Base-by-base conservation (phyloP, 2,329 filamentous ascomycete genomes). In the Verticillium albo-atrum region DNA sequence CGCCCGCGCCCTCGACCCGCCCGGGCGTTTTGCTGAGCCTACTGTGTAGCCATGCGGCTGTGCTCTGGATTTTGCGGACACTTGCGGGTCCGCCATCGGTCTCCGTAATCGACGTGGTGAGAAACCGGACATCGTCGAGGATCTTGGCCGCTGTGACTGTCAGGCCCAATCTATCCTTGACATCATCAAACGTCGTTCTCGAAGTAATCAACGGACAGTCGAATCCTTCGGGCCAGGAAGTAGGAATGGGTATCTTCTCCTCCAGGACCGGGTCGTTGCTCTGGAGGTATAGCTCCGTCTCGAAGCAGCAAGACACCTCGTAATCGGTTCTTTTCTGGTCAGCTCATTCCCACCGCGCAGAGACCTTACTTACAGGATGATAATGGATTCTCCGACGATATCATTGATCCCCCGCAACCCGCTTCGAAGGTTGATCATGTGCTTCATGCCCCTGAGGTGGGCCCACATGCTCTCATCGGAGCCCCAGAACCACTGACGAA, bases 381-480 rank as follows among this genome's bases (percentile, higher is more conserved):
- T 55, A 50, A 60, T 63, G 1, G 42, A 61, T 27, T 63, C 67
- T 63, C 65, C 66, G 14, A 70, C 61, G 2, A 69, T 58, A 58
- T 71, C 67, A 50, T 64, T 62, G n/a, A 71, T 57, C 9, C 61
- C 65, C 6, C 62, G 32, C 15, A 71, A 56, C 26, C 71, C 70
- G 20, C 68, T 67, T 9, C 64, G 61, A 2, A 66, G 62, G 14
- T 58, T 56, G 9, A 72, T 61, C 63, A 72, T 70, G n/a, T 69
- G 66, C 57, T 63, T 65, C 35, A 72, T 65, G 9, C 71, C 71
- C 34, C 62, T 65, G 63, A 72, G 65, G 55, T 73, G 71, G 25
- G 68, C 67, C 50, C 68, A 60, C 62, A 71, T 70, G 54, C 64
- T 69, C 15, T 67, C 66, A 15, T 72, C 69, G 7, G 66, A 62